Percentiles rank a stretch among this genome's conserved stretches.
Evolutionary conservation across 345 rosid genomes (phyloP).

Genomic region (Syzygium oleosum): DNA sequence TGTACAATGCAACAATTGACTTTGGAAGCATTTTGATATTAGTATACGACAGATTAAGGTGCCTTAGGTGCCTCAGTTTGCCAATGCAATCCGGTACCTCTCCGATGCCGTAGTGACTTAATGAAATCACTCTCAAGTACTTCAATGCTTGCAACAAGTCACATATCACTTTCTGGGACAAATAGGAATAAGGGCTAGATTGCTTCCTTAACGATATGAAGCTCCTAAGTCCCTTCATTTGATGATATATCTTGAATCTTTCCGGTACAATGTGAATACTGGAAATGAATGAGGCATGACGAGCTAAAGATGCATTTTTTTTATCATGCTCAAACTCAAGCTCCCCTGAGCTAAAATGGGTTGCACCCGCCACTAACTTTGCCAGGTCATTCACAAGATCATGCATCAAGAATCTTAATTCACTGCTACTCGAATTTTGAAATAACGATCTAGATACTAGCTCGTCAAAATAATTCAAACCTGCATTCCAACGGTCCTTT

Average conservation of each 20-base stretch:
- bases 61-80: background rate
- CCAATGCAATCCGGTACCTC: background rate
- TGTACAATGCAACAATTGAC: background rate
- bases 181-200: no score
- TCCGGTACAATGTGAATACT: fast-evolving
- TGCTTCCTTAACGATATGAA: background rate
- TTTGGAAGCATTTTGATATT: fast-evolving
- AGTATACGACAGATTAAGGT: fast-evolving
- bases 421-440: fast-evolving
- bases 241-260: fast-evolving
- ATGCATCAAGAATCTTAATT: fast-evolving
- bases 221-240: background rate
- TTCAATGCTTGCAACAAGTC: fast-evolving
- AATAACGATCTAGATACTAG: background rate
- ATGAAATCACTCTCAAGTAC: background rate
- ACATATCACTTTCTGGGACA: fast-evolving
- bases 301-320: background rate
- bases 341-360: fast-evolving
- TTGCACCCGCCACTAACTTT: fast-evolving
- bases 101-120: fast-evolving
- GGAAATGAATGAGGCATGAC: fast-evolving
- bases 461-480: background rate
- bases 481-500: background rate
- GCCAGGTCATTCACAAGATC: background rate
- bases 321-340: fast-evolving